These are phyloP conservation scores for Curvularia spicifera DNA, from an alignment of 2,329 filamentous ascomycete genomes.

Conservation along the genomic window DNA sequence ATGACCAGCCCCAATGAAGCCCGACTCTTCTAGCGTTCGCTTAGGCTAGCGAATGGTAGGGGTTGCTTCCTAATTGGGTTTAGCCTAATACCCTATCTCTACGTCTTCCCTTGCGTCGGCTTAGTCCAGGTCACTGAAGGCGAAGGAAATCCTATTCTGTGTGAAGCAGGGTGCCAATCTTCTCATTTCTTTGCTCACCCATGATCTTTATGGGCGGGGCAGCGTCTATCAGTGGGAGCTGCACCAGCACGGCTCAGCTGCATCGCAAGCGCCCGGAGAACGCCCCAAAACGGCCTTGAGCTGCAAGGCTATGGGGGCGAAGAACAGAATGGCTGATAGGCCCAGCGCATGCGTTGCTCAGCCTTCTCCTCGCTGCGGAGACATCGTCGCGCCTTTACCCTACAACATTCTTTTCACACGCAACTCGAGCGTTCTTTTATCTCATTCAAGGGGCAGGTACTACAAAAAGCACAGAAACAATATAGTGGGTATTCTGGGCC, in stretches of 20 bases:
- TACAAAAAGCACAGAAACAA: background rate
- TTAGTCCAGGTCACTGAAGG: background rate
- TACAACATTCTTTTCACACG: background rate
- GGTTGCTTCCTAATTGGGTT: background rate
- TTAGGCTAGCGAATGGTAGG: background rate
- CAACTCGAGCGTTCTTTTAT: background rate
- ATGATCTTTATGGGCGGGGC: background rate
- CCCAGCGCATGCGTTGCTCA: background rate
- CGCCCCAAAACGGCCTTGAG: background rate
- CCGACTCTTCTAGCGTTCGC: background rate
- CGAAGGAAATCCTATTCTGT: background rate
- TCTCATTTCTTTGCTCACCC: background rate
- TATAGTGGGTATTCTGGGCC: background rate
- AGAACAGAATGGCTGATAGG: background rate
- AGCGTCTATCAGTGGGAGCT: background rate
- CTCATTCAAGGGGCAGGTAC: background rate
- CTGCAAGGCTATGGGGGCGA: background rate
- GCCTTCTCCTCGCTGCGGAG: background rate
- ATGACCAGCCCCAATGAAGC: background rate
- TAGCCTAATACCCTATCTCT: background rate
- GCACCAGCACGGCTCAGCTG: background rate
- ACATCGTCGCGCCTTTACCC: background rate
- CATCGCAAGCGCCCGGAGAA: background rate
- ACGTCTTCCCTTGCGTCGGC: background rate
- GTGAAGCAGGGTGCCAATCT: background rate